phyloP scores from a whole-genome alignment of 176 grass and related monocot genomes.

The Metroxylon sagu region DNA sequence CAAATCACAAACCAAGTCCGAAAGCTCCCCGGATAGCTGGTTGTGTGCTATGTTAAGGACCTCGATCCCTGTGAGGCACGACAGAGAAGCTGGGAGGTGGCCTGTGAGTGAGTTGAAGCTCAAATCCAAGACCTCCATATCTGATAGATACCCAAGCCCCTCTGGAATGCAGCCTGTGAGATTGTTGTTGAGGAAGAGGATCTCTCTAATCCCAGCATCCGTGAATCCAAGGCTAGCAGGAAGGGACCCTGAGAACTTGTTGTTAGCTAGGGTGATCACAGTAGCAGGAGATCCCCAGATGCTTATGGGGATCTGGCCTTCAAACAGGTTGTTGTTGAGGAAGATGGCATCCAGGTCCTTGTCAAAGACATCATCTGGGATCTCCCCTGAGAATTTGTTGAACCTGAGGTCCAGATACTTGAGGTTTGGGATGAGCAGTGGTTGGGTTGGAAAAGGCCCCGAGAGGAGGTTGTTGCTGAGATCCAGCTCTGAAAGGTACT shows the following conservation, averaged over 20 bases:
- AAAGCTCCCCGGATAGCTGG: conserved; percentile 61
- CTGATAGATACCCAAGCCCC: conserved; percentile 47
- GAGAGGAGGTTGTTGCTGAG: conserved; percentile 81
- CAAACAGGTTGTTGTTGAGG: conserved; percentile 86
- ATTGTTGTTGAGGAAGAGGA: conserved; percentile 84
- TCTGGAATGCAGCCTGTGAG: conserved; percentile 90
- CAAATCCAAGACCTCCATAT: conserved; percentile 70
- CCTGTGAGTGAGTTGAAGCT: conserved; percentile 73
- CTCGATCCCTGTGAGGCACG: conserved; percentile 70
- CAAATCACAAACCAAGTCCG: conserved; percentile 65
- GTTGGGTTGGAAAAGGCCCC: conserved; percentile 43
- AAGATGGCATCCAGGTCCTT: conserved; percentile 73
- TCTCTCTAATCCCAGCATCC: conserved; percentile 41
- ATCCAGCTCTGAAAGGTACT: conserved; percentile 75
- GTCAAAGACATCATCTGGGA: conserved; percentile 49
- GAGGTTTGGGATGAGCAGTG: conserved; percentile 48
- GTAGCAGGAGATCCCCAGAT: conserved; percentile 64
- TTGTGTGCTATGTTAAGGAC: conserved; percentile 93
- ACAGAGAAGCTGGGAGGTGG: conserved; percentile 53
- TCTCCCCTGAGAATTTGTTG: conserved; percentile 68
- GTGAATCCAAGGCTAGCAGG: conserved; percentile 40
- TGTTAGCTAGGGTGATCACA: conserved; percentile 79
- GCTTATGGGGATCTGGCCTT: conserved; percentile 56
- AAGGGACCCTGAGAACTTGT: conserved; percentile 55
- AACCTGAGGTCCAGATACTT: conserved; percentile 84